These are phyloP conservation scores for Inga laurina DNA, from an alignment of 306 rosid genomes.

Conservation along the genomic window DNA sequence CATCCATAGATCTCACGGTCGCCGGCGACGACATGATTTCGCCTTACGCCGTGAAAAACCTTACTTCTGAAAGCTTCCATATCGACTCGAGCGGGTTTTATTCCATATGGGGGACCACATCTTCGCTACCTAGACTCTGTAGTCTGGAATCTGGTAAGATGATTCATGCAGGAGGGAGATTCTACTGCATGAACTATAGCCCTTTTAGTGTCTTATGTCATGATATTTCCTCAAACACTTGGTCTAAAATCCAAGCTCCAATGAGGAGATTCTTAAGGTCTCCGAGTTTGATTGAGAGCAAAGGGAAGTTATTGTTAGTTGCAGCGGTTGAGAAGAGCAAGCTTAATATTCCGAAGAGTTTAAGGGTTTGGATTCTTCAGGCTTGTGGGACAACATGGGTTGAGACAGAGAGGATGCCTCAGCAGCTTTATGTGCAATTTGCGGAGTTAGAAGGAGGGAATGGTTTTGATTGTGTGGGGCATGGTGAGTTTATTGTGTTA, in stretches of 20 bases:
- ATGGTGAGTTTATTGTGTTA: slow-evolving; percentile 75
- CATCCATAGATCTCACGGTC: slow-evolving; percentile 67
- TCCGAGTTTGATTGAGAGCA: slow-evolving; percentile 70
- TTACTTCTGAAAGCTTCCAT: slow-evolving; percentile 84
- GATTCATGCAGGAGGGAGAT: slow-evolving; percentile 66
- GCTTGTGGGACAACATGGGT: slow-evolving; percentile 82
- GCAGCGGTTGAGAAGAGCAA: slow-evolving; percentile 94
- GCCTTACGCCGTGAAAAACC: slow-evolving; percentile 85
- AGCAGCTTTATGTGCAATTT: slow-evolving; percentile 70
- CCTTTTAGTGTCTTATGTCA: slow-evolving; percentile 78
- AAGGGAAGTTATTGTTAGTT: slow-evolving; percentile 62
- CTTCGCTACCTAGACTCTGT: slow-evolving; percentile 76
- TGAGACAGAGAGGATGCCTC: slow-evolving; percentile 96
- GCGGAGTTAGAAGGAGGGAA: slow-evolving; percentile 61
- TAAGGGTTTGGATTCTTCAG: slow-evolving; percentile 83
- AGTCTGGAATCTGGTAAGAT: slow-evolving; percentile 81
- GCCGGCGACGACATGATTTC: slow-evolving; percentile 97
- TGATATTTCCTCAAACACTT: slow-evolving; percentile 53
- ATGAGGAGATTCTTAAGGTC: slow-evolving; percentile 82
- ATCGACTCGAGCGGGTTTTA: slow-evolving; percentile 81
- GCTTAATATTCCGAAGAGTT: slow-evolving; percentile 81
- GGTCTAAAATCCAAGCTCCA: slow-evolving; percentile 94
- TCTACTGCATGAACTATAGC: slow-evolving; percentile 87
- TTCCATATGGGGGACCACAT: slow-evolving; percentile 79
- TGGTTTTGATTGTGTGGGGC: slow-evolving; percentile 78